Evolutionary conservation across 768 basidiomycete genomes (phyloP), one percentile per base, ranked within the genome.

Genomic region (Leccinum subgranulosum): DNA sequence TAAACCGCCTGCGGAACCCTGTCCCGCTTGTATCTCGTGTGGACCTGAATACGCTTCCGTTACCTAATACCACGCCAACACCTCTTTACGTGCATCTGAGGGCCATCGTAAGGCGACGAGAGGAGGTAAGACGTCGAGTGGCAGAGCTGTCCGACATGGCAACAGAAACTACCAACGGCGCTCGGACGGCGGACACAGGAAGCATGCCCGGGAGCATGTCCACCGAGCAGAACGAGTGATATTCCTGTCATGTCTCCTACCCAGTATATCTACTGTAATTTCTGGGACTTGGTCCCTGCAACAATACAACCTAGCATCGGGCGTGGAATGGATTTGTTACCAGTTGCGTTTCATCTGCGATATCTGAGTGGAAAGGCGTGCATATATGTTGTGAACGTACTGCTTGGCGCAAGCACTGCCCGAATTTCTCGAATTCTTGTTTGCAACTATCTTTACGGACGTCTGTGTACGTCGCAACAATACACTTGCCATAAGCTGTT

Each of bases 401-500:
- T 54, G 86, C 86, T 62, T 83, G 77, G 49, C 85, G 84, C 31
- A 99, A 73, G 71, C 96, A 99, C 31, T 81, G 77, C 41, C 86
- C 88, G 72, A 98, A 99, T 61, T 83, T 83, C 12, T 77, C 77
- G 60, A 97, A 98, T 73, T 98, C 93, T 2, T 82, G 81, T 51
- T 83, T 83, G 75, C 96, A 99, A 64, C 85, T 82, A 64, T 92
- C 90, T 70, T 88, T 89, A 58, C 77, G 83, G 6, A 93, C 87
- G 60, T 98, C 96, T 28, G 84, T 84, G 72, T 97, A 96, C 4
- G 83, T 83, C 2, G 84, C 81, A 28, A 88, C 76, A 48, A 98
- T 86, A 73, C 96, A 99, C 76, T 88, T 88, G 23, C 93, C 96
- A 69, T 99, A 99, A 6, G 74, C 77, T 4, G 83, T 72, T 27